phyloP scores from a whole-genome alignment of 2,329 filamentous ascomycete species.

The Penicillium crustosum region DNA sequence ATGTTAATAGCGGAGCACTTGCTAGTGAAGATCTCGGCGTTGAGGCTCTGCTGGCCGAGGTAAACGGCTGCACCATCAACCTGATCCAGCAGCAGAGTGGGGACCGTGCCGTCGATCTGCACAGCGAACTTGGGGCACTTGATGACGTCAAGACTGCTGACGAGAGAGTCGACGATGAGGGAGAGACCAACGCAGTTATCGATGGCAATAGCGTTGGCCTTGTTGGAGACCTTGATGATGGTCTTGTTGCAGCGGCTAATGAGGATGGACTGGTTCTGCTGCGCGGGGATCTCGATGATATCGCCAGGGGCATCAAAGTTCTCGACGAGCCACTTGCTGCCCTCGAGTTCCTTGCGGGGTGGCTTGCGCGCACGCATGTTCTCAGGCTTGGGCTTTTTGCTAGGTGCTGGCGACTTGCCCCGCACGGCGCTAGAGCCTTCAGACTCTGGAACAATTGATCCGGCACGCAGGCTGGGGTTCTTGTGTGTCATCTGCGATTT shows the following conservation, averaged over 20 bases:
- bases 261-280: slow-evolving; percentile 82
- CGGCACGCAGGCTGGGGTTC: slow-evolving; percentile 80
- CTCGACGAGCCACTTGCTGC: slow-evolving; percentile 95
- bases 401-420: slow-evolving; percentile 81
- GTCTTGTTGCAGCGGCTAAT: slow-evolving; percentile 90
- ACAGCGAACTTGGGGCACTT: slow-evolving; percentile 92
- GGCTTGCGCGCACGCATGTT: slow-evolving; percentile 83
- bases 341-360: slow-evolving; percentile 73
- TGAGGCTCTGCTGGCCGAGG: slow-evolving; percentile 73
- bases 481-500: slow-evolving; percentile 97
- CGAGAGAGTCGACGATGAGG: slow-evolving; percentile 82
- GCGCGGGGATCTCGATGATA: slow-evolving; percentile 77
- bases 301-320: slow-evolving; percentile 78
- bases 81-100: slow-evolving; percentile 88
- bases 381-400: slow-evolving; percentile 82
- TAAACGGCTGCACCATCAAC: slow-evolving; percentile 89
- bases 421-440: slow-evolving; percentile 51
- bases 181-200: slow-evolving; percentile 86
- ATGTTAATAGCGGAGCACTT: slow-evolving; percentile 87
- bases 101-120: slow-evolving; percentile 83
- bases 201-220: slow-evolving; percentile 94
- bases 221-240: slow-evolving; percentile 84
- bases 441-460: slow-evolving; percentile 61
- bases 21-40: slow-evolving; percentile 82
- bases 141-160: slow-evolving; percentile 90